Conservation (phyloP, 2,329 filamentous ascomycete species). For the Didymellaceae sp. region DNA sequence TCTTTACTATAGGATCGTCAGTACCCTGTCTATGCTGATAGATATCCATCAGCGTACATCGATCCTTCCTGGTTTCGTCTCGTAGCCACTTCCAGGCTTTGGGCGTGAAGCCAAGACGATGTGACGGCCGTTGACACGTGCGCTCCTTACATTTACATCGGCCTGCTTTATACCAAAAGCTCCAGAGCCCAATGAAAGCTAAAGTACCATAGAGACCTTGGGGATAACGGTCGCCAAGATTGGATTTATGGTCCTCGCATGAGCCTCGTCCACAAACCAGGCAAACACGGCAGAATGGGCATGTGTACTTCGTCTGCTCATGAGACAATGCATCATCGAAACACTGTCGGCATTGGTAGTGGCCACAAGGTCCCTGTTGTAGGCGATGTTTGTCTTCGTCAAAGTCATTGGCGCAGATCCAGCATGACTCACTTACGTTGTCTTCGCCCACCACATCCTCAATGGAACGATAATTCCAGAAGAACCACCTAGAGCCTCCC, state of each 20-base stretch:
- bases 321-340: neutral
- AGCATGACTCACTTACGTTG: neutral
- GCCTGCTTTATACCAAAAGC: no score
- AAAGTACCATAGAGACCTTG: no score
- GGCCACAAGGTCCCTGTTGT: conserved; percentile 3
- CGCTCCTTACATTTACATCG: no score
- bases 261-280: neutral
- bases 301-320: neutral
- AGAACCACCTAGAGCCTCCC: conserved; percentile 9
- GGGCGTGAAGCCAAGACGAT: no score
- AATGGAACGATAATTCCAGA: conserved; percentile 1
- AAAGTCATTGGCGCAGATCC: conserved; percentile 8
- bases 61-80: no score
- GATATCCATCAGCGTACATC: no score
- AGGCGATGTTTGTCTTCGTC: neutral
- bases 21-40: no score
- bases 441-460: neutral
- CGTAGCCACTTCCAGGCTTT: no score
- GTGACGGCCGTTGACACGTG: no score
- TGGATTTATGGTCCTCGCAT: conserved; percentile 4
- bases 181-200: no score
- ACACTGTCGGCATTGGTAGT: conserved; percentile 2
- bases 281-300: conserved; percentile 5
- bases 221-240: no score
- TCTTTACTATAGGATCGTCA: no score